Base-by-base conservation (phyloP, 2,329 filamentous ascomycete species). In the Colletotrichum plurivorum region DNA sequence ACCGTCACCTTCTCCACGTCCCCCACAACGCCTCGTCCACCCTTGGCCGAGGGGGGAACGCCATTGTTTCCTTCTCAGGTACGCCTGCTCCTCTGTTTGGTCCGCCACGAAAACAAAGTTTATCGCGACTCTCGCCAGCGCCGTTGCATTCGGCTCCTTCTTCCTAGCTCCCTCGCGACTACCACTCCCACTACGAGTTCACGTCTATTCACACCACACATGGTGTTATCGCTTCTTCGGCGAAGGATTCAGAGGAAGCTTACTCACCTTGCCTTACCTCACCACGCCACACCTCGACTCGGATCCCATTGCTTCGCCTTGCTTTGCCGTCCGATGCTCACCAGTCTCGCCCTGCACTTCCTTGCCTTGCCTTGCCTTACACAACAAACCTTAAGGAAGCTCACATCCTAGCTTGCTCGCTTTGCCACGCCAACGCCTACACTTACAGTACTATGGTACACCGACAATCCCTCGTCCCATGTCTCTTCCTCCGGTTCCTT, bases 81-180 rank as follows among this genome's bases (percentile, higher is more conserved):
- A 69, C 62, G 49, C 49, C 65, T 27, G 20, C 54, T 27, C 25
- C 56, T 66, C 51, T 54, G 51, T 66, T 54, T 60, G 55, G 55
- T 18, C 51, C 51, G 41, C 56, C 51, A 25, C 48, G 10, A 66
- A 62, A 66, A 66, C 66, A 69, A 66, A 69, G 48, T 69, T 66
- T 60, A 69, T 69, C 55, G 39, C 31, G 55, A 69, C 66, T 66
- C 66, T 69, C 62, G 66, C 62, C 66, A 69, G 66, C 51, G 62
- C 66, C 55, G 66, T 69, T 69, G 62, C 62, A 69, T 60, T 60
- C 66, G 55, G 62, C 52, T 60, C 55, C 66, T 56, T 60, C 49
- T 60, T 60, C 55, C 54, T 65, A 65, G 60, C 65, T 45, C 27
- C 41, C 59, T 36, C 41, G 48, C 27, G 16, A 49, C 54, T 39